These are phyloP conservation scores for Colletotrichum caudatum DNA, from an alignment of 2,329 filamentous ascomycete genomes.

Conservation along the genomic window DNA sequence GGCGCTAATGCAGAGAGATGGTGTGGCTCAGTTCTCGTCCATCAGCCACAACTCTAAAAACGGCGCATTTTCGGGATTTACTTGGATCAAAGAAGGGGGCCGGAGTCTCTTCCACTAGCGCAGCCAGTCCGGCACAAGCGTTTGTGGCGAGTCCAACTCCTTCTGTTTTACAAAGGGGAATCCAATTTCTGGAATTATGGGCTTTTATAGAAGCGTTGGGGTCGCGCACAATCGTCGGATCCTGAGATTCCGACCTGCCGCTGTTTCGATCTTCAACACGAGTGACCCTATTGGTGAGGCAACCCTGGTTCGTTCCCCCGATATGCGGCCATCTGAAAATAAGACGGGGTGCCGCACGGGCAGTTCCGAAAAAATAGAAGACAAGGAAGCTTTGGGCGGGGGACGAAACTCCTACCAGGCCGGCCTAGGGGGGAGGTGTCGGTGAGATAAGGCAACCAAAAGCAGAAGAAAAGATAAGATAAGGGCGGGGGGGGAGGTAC, in stretches of 20 bases:
- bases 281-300: not conserved
- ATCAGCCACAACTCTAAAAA: constrained; percentile 42
- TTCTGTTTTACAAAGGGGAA: not conserved
- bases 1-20: constrained; percentile 37
- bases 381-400: constrained; percentile 30
- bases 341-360: constrained; percentile 37
- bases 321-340: constrained; percentile 30
- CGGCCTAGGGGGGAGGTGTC: constrained; percentile 3
- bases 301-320: constrained; percentile 22
- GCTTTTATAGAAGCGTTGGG: too few species aligned
- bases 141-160: not conserved
- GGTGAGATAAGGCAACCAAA: constrained; percentile 30
- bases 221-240: not conserved
- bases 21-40: constrained; percentile 37
- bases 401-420: constrained; percentile 6
- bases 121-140: not conserved
- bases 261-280: not conserved
- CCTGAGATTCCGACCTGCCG: not conserved
- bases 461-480: constrained; percentile 2
- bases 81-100: not conserved
- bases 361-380: constrained; percentile 23
- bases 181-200: not conserved
- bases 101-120: constrained; percentile 11
- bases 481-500: constrained; percentile 3
- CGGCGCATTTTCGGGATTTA: constrained; percentile 34